Percentiles rank a stretch among this genome's conserved stretches.
These are phyloP conservation scores for Venturia effusa DNA, from an alignment of 2,329 filamentous ascomycete genomes.

Conservation along the genomic window DNA sequence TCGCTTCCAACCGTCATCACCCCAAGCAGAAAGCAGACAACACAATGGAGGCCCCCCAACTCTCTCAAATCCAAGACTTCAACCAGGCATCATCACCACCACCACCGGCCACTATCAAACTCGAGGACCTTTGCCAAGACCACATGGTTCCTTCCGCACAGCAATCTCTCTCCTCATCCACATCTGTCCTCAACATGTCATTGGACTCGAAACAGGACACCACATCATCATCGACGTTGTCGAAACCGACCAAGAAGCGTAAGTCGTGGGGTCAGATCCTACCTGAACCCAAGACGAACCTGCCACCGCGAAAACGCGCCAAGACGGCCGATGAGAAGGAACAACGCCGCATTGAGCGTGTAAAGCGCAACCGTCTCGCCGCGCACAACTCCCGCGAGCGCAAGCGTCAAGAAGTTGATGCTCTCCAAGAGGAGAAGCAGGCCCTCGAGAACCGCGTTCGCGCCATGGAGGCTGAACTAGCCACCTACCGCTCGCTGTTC, in stretches of 20 bases:
- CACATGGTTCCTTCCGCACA: constrained; percentile 17
- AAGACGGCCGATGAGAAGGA: constrained; percentile 99
- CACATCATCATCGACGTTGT: constrained; percentile 15
- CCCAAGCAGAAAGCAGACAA: constrained; percentile 2
- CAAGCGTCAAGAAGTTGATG: constrained; percentile 83
- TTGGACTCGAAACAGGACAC: constrained; percentile 16
- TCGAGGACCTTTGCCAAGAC: constrained; percentile 28
- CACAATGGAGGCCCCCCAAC: not conserved
- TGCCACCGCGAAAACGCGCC: constrained; percentile 90
- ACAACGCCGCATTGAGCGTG: constrained; percentile 91
- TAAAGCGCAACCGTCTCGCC: constrained; percentile 89
- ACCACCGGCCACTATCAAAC: constrained; percentile 26
- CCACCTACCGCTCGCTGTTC: constrained; percentile 23
- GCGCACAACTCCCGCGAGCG: constrained; percentile 94
- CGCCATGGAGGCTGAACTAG: constrained; percentile 37
- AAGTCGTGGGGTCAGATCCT: constrained; percentile 99
- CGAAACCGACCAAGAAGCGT: constrained; percentile 74
- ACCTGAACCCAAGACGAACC: constrained; percentile 90
- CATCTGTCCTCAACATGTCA: constrained; percentile 13
- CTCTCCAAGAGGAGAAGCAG: constrained; percentile 56
- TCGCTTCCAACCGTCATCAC: not conserved
- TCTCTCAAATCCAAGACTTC: constrained; percentile 2
- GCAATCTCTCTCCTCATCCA: constrained; percentile 5
- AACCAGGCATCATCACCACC: constrained; percentile 3
- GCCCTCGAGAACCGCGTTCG: constrained; percentile 52